phyloP scores from a whole-genome alignment of 495 filamentous ascomycete genomes.

The Neurospora sublineolata region DNA sequence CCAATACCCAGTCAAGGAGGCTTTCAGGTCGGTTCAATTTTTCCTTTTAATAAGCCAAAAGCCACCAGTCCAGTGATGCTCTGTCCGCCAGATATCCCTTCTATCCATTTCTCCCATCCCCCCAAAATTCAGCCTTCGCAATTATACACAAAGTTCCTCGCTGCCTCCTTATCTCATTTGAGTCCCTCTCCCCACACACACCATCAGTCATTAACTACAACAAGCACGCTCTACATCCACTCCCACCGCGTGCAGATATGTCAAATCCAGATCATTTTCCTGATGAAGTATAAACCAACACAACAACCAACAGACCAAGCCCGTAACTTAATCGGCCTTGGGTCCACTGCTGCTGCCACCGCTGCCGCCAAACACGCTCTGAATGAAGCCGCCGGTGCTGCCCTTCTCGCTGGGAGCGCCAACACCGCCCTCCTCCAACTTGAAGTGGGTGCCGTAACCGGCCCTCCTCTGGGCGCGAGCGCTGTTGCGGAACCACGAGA shows the following conservation, averaged over 20 bases:
- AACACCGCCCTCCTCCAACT: slow-evolving; percentile 4
- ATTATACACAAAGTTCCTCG: not conserved
- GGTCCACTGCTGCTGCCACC: not conserved
- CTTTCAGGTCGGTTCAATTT: not conserved
- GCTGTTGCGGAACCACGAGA: slow-evolving; percentile 10
- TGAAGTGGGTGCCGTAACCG: slow-evolving; percentile 4
- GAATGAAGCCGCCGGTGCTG: not conserved
- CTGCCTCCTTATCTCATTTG: not conserved
- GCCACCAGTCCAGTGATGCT: not conserved
- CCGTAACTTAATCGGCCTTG: slow-evolving; percentile 7
- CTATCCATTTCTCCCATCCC: not conserved
- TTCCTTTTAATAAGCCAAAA: not conserved
- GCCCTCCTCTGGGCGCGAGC: not conserved
- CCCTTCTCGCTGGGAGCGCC: not conserved
- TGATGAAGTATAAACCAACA: not conserved
- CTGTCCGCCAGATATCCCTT: not conserved
- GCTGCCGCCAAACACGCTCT: not conserved
- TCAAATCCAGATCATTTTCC: not conserved
- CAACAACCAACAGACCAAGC: not conserved
- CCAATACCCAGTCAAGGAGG: not conserved
- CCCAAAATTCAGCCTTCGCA: not conserved
- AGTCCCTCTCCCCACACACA: not conserved
- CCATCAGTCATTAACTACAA: not conserved
- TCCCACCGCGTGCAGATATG: not conserved
- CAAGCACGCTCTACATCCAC: not conserved